phyloP scores from a whole-genome alignment of 2,329 filamentous ascomycete species.

The Scedosporium aurantiacum region DNA sequence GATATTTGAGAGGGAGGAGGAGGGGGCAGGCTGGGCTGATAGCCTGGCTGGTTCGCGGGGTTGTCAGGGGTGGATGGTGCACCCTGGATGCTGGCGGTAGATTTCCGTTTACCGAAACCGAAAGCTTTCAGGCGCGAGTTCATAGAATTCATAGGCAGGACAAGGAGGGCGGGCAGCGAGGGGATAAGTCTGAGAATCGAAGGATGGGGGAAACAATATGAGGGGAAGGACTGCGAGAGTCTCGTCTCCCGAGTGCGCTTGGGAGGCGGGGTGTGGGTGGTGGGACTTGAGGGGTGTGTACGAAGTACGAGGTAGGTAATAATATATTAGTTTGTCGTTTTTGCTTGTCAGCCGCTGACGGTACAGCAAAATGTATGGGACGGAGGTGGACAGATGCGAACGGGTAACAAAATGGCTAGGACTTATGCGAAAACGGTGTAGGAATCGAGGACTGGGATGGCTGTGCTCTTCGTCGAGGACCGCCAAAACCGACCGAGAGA shows the following conservation, averaged over 20 bases:
- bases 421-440: too few species aligned
- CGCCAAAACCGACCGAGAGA: not conserved
- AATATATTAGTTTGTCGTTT: not conserved
- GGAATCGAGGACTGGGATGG: not conserved
- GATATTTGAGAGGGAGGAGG: constrained; percentile 30
- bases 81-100: constrained; percentile 45
- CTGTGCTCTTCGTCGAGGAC: not conserved
- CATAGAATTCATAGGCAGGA: constrained; percentile 57
- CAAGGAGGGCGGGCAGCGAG: constrained; percentile 7
- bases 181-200: not conserved
- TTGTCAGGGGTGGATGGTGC: constrained; percentile 3
- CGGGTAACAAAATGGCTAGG: not conserved
- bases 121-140: constrained; percentile 70
- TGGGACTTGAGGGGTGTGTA: not conserved
- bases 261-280: not conserved
- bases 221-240: not conserved
- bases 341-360: not conserved
- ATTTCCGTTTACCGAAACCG: constrained; percentile 73
- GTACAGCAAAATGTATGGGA: too few species aligned
- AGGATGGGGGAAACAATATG: not conserved
- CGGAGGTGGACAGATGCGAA: not conserved
- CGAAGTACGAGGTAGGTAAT: not conserved
- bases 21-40: constrained; percentile 3
- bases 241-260: not conserved
- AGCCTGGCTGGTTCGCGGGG: constrained; percentile 6